Conservation (phyloP, 2,329 filamentous ascomycete species). For the Pseudogymnoascus sp. region DNA sequence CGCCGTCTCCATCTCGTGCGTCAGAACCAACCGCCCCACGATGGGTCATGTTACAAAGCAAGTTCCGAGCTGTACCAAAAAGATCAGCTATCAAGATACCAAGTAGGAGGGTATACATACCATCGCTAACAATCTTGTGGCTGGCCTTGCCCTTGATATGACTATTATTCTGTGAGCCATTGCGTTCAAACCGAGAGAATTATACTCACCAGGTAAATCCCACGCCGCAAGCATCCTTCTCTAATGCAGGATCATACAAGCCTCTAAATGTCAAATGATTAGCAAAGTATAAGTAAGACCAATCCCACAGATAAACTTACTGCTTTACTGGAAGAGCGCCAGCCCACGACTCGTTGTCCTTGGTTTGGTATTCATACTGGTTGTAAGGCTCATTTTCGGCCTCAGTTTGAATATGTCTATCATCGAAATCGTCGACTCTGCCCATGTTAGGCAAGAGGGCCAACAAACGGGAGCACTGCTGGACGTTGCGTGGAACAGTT, state of each 20-base stretch:
- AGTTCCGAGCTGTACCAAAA: slow-evolving; percentile 59
- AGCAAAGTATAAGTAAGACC: not conserved
- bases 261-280: slow-evolving; percentile 43
- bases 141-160: slow-evolving; percentile 96
- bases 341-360: slow-evolving; percentile 83
- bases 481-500: not conserved
- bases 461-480: not conserved
- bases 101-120: slow-evolving; percentile 40
- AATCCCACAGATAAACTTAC: slow-evolving; percentile 32
- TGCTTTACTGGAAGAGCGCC: slow-evolving; percentile 94
- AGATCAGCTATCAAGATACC: slow-evolving; percentile 26
- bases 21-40: slow-evolving; percentile 96
- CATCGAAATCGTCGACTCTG: slow-evolving; percentile 57
- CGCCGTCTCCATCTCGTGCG: slow-evolving; percentile 93
- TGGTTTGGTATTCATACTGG: slow-evolving; percentile 78
- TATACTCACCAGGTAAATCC: slow-evolving; percentile 85
- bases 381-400: slow-evolving; percentile 51
- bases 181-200: not conserved
- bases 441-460: slow-evolving; percentile 57
- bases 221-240: slow-evolving; percentile 99
- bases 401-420: slow-evolving; percentile 54
- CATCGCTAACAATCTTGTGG: slow-evolving; percentile 99
- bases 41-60: slow-evolving; percentile 99
- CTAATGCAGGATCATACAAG: slow-evolving; percentile 89
- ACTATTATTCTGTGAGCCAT: slow-evolving; percentile 38